Percentiles rank a stretch among this genome's conserved stretches.
Evolutionary conservation across 1,139 yeast genomes (phyloP).

Genomic region (Scheffersomyces parashehatae): DNA sequence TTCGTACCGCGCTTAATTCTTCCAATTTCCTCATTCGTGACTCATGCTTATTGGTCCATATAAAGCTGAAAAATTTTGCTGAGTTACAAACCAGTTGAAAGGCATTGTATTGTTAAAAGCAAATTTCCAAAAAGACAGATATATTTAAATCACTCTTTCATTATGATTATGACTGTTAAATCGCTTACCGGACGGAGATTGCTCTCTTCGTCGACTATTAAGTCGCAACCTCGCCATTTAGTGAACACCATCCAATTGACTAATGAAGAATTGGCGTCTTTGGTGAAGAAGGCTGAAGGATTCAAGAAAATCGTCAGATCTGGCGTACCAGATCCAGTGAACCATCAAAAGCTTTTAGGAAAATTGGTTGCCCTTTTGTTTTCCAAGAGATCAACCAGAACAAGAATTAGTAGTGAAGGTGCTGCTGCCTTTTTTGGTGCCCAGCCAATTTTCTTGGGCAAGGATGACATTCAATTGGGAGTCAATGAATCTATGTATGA

Average conservation of each 20-base stretch:
- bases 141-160: not conserved
- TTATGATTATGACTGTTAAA: slow-evolving; percentile 7
- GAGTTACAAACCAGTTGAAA: not conserved
- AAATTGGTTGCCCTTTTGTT: slow-evolving; percentile 81
- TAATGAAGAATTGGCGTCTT: slow-evolving; percentile 62
- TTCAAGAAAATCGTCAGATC: slow-evolving; percentile 60
- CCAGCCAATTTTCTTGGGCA: slow-evolving; percentile 93
- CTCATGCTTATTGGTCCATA: slow-evolving; percentile 7
- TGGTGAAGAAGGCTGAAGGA: slow-evolving; percentile 67
- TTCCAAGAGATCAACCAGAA: slow-evolving; percentile 90
- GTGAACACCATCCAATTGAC: slow-evolving; percentile 76
- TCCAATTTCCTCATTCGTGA: slow-evolving; percentile 18
- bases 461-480: slow-evolving; percentile 94
- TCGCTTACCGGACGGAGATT: slow-evolving; percentile 8
- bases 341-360: slow-evolving; percentile 64
- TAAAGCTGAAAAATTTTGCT: not conserved
- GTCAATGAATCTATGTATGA: slow-evolving; percentile 89
- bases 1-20: slow-evolving; percentile 22
- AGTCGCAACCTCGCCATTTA: slow-evolving; percentile 60
- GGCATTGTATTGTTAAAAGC: too few species aligned
- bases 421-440: slow-evolving; percentile 94
- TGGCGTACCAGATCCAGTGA: slow-evolving; percentile 45
- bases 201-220: slow-evolving; percentile 10
- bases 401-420: slow-evolving; percentile 92
- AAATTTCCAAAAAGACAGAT: too few species aligned